These are phyloP conservation scores for Krasilnikovozyma curviuscula DNA, from an alignment of 768 basidiomycete genomes.

Conservation along the genomic window DNA sequence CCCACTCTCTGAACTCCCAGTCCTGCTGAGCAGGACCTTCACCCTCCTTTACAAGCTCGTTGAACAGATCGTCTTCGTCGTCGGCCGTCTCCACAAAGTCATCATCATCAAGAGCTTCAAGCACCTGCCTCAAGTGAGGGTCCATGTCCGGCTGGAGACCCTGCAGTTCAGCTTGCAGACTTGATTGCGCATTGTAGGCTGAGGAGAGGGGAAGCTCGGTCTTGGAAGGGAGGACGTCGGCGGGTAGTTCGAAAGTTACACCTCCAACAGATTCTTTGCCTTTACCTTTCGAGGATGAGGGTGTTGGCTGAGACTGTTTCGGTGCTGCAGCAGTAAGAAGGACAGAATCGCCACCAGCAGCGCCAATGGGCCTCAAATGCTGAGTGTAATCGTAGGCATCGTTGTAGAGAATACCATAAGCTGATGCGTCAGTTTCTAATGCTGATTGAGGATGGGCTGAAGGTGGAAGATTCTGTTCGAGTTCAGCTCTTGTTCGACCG, in stretches of 20 bases:
- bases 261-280: slow-evolving; percentile 11
- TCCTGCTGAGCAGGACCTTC: slow-evolving; percentile 11
- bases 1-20: slow-evolving; percentile 42
- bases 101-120: slow-evolving; percentile 90
- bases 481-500: slow-evolving; percentile 57
- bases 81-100: slow-evolving; percentile 45
- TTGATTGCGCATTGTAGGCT: slow-evolving; percentile 39
- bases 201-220: slow-evolving; percentile 41
- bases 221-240: slow-evolving; percentile 51
- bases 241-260: slow-evolving; percentile 28
- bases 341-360: slow-evolving; percentile 38
- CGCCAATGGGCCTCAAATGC: slow-evolving; percentile 62
- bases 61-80: slow-evolving; percentile 41
- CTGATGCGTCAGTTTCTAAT: slow-evolving; percentile 72
- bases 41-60: slow-evolving; percentile 11
- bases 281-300: slow-evolving; percentile 15
- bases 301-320: slow-evolving; percentile 15
- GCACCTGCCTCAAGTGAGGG: slow-evolving; percentile 71
- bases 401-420: slow-evolving; percentile 84
- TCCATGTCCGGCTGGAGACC: slow-evolving; percentile 95
- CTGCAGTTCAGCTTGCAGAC: slow-evolving; percentile 58
- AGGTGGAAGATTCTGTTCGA: slow-evolving; percentile 43
- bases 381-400: slow-evolving; percentile 99
- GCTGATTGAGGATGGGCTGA: slow-evolving; percentile 34
- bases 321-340: slow-evolving; percentile 53